These are phyloP conservation scores for Hypoxylon subgilvum DNA, from an alignment of 495 filamentous ascomycete species.

Conservation along the genomic window DNA sequence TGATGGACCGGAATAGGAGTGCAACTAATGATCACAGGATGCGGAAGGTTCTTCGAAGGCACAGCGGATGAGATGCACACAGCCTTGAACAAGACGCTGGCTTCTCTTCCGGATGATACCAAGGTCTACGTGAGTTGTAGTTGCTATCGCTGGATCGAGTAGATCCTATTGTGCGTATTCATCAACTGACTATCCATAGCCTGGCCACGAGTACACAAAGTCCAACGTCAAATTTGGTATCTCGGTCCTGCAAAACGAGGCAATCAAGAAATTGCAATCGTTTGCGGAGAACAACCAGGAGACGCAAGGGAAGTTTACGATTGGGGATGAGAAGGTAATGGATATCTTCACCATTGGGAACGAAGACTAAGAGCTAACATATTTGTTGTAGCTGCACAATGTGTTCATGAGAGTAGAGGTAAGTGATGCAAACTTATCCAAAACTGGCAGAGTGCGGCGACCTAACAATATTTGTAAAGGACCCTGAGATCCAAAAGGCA, in stretches of 20 bases:
- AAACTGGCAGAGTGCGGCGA: background rate
- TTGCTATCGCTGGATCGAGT: background rate
- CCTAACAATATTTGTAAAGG: constrained; percentile 56
- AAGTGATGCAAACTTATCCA: constrained; percentile 43
- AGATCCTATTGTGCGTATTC: background rate
- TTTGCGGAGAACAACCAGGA: constrained; percentile 82
- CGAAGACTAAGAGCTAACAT: constrained; percentile 7
- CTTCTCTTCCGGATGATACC: constrained; percentile 84
- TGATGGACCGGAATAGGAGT: background rate
- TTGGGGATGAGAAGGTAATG: constrained; percentile 92
- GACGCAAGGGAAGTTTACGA: constrained; percentile 96
- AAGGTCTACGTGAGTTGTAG: constrained; percentile 78
- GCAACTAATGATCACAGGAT: constrained; percentile 61
- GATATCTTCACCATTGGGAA: background rate
- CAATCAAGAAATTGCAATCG: constrained; percentile 74
- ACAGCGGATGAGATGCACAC: constrained; percentile 88
- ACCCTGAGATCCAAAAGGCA: constrained; percentile 81
- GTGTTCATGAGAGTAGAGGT: constrained; percentile 93
- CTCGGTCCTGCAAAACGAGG: constrained; percentile 72
- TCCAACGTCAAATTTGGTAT: constrained; percentile 86
- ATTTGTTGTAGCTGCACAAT: constrained; percentile 74
- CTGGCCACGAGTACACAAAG: constrained; percentile 97
- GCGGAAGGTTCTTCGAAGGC: constrained; percentile 97
- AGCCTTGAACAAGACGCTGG: constrained; percentile 85
- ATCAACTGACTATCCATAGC: constrained; percentile 53